Base-by-base conservation (phyloP, 2,329 filamentous ascomycete genomes). In the Sarocladium brachiariae region DNA sequence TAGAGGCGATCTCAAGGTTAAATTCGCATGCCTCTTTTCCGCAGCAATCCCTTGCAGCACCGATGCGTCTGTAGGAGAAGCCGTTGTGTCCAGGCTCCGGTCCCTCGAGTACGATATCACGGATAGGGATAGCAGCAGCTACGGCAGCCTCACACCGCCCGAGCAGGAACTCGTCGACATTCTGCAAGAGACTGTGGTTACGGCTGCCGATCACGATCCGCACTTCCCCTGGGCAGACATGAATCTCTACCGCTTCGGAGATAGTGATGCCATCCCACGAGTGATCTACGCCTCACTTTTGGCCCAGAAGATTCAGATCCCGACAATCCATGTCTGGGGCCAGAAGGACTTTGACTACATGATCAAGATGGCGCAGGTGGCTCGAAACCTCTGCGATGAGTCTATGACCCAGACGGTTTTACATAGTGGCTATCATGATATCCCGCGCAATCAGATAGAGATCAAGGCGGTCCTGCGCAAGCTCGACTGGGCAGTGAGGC, bases 291-390 rank as follows among this genome's bases (percentile, higher is more conserved):
- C 45, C 6, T 48, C 45, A 18, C 24, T 48, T 4, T 31, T 48
- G n/a, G 11, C 45, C 27, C 7, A 48, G 19, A 48, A 48, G 45
- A 48, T 48, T 48, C 45, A 48, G 23, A 48, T 48, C 19, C 45
- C 45, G 19, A 48, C 45, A 16, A 31, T 48, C 2, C 45, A 48
- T 48, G 45, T 48, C 23, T 48, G 45, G 45, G 45, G 45, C 3
- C 45, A 48, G 19, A 48, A 48, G 11, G 45, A 48, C 27, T 48
- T 48, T 34, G 30, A 31, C 9, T 48, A 48, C 25, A 48, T 48
- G 45, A 48, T 48, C 30, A 30, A 30, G 16, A 48, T 48, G 45
- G 45, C 45, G n/a, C 24, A 48, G 30, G 45, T 48, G 19, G 45
- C 45, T 7, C 45, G 45, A 2, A 48, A 31, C 24, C 19, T 48